Conservation (phyloP, 805 yeast genomes). For the Cyberlindnera bimundalis region DNA sequence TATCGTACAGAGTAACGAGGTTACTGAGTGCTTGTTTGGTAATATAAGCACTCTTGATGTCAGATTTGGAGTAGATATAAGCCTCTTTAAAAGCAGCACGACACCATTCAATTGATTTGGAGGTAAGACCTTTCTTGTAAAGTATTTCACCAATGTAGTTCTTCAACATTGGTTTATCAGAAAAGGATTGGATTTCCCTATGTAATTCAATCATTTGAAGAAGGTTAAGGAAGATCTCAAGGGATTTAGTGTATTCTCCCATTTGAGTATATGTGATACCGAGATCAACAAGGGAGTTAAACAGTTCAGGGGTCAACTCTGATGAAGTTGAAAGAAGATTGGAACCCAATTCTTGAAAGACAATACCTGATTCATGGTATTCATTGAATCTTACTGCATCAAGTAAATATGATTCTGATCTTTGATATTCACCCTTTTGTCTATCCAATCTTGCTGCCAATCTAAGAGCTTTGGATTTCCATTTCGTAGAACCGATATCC, state of each 20-base stretch:
- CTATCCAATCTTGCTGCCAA: constrained; percentile 33
- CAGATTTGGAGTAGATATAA: constrained; percentile 29
- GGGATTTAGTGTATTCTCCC: constrained; percentile 22
- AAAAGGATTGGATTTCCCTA: neutral
- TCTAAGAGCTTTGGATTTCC: constrained; percentile 31
- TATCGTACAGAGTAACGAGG: constrained; percentile 21
- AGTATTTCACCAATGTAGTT: constrained; percentile 41
- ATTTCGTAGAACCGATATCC: constrained; percentile 25
- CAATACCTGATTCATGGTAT: constrained; percentile 18
- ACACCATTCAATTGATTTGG: constrained; percentile 39
- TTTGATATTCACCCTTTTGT: constrained; percentile 18
- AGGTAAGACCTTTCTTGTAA: constrained; percentile 32
- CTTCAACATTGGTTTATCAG: constrained; percentile 33
- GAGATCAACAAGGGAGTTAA: constrained; percentile 24
- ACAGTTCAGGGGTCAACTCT: constrained; percentile 22
- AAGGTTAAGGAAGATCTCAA: constrained; percentile 35
- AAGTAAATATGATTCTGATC: constrained; percentile 30
- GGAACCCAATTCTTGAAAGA: constrained; percentile 20
- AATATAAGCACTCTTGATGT: constrained; percentile 36
- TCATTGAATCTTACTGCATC: constrained; percentile 30
- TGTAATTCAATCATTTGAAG: constrained; percentile 16
- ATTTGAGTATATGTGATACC: constrained; percentile 24
- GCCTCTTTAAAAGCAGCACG: constrained; percentile 36
- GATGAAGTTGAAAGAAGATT: constrained; percentile 15
- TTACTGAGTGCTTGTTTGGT: constrained; percentile 36